These are phyloP conservation scores for Dendrocalamus sinicus DNA, from an alignment of 176 grass and related monocot genomes.

Conservation along the genomic window DNA sequence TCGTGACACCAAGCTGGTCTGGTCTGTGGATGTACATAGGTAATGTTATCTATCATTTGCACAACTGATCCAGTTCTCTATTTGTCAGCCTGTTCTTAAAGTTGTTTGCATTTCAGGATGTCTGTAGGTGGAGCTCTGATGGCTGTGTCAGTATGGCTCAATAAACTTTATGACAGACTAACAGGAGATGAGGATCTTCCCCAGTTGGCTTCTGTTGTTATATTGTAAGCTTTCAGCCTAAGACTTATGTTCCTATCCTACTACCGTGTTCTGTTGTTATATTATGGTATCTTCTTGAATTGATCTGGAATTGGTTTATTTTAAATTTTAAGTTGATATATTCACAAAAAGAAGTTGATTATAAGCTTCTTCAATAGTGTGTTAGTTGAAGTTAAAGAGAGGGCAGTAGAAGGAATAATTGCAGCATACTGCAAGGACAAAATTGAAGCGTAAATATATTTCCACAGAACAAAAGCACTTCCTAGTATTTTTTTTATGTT, in stretches of 20 bases:
- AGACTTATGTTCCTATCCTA: background rate
- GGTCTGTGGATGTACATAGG: slow-evolving; percentile 96
- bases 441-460: background rate
- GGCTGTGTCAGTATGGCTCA: slow-evolving; percentile 86
- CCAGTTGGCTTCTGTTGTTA: slow-evolving; percentile 76
- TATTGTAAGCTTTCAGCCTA: slow-evolving; percentile 67
- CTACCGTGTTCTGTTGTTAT: background rate
- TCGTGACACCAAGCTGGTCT: slow-evolving; percentile 74
- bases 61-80: background rate
- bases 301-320: background rate
- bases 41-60: slow-evolving; percentile 43
- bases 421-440: background rate
- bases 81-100: slow-evolving; percentile 21
- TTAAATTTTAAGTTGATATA: background rate
- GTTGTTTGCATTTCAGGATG: slow-evolving; percentile 69
- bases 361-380: background rate
- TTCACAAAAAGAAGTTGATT: slow-evolving; percentile 5
- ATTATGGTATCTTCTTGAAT: slow-evolving; percentile 29
- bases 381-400: slow-evolving; percentile 24
- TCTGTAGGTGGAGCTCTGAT: slow-evolving; percentile 83
- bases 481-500: background rate
- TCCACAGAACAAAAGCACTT: background rate
- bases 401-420: background rate
- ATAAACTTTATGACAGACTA: slow-evolving; percentile 69
- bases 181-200: slow-evolving; percentile 76